Evolutionary conservation across 2,329 filamentous ascomycete species (phyloP).

Genomic region (Penicillium sp.): DNA sequence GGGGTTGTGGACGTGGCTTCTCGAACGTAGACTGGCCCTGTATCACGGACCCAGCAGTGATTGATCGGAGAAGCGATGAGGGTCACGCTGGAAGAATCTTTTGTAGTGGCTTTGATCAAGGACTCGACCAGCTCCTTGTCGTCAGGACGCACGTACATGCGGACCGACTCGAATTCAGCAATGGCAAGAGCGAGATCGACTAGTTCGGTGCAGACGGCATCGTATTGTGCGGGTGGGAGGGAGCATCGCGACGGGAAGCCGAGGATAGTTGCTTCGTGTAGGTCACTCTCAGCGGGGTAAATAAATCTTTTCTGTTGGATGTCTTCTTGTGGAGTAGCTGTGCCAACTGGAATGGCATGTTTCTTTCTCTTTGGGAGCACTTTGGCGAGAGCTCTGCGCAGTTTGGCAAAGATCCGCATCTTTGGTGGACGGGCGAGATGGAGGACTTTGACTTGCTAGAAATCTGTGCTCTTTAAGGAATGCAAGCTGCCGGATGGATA

Average conservation of each 20-base stretch:
- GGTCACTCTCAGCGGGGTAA: constrained; percentile 14
- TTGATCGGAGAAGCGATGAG: constrained; percentile 18
- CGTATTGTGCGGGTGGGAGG: constrained; percentile 14
- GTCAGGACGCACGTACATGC: constrained; percentile 20
- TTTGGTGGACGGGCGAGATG: no score
- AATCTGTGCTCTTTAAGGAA: no score
- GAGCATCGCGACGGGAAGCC: constrained; percentile 21
- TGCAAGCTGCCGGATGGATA: no score
- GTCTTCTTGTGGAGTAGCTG: neutral
- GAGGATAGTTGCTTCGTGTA: constrained; percentile 20
- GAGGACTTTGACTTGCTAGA: no score
- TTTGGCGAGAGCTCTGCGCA: no score
- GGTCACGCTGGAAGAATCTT: constrained; percentile 6
- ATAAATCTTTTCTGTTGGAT: constrained; percentile 5
- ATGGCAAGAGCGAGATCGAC: constrained; percentile 19
- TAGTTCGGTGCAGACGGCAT: constrained; percentile 20
- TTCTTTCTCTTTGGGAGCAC: no score
- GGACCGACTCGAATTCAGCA: constrained; percentile 26
- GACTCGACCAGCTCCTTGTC: constrained; percentile 13
- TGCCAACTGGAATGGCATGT: no score
- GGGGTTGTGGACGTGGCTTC: constrained; percentile 12
- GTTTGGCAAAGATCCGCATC: no score
- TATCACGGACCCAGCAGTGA: constrained; percentile 22
- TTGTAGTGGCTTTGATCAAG: constrained; percentile 6
- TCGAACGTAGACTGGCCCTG: constrained; percentile 19